Conservation (phyloP, 2,329 filamentous ascomycete species). For the Aspergillus chevalieri region DNA sequence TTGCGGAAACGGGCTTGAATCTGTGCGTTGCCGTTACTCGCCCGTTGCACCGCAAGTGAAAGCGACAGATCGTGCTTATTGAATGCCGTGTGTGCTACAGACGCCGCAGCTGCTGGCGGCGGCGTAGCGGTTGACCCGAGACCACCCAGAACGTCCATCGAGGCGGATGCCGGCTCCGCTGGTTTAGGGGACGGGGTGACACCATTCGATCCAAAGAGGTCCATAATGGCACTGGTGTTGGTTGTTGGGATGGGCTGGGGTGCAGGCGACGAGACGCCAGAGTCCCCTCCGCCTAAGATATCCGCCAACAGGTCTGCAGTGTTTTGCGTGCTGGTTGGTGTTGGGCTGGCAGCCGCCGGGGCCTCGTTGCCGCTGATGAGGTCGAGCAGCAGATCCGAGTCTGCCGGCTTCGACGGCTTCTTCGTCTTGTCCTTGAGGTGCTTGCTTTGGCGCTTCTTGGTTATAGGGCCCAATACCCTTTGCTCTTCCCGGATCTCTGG, state of each 20-base stretch:
- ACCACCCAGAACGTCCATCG: slow-evolving; percentile 28
- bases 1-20: slow-evolving; percentile 81
- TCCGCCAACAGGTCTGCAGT: slow-evolving; percentile 86
- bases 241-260: slow-evolving; percentile 48
- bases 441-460: slow-evolving; percentile 58
- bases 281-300: slow-evolving; percentile 73
- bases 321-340: slow-evolving; percentile 56
- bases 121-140: slow-evolving; percentile 47
- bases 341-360: slow-evolving; percentile 51
- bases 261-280: slow-evolving; percentile 50
- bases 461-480: slow-evolving; percentile 76
- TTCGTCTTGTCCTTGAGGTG: slow-evolving; percentile 67
- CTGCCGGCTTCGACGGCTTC: slow-evolving; percentile 70
- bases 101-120: slow-evolving; percentile 37
- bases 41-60: slow-evolving; percentile 73
- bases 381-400: slow-evolving; percentile 86
- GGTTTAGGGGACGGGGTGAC: slow-evolving; percentile 44
- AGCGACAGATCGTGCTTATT: slow-evolving; percentile 78
- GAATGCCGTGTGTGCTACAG: slow-evolving; percentile 65
- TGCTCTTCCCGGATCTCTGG: slow-evolving; percentile 96
- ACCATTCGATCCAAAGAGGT: slow-evolving; percentile 62
- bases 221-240: slow-evolving; percentile 76
- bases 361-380: slow-evolving; percentile 77
- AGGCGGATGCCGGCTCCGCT: slow-evolving; percentile 40
- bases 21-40: slow-evolving; percentile 62